Evolutionary conservation across 306 rosid genomes (phyloP), one percentile per base, ranked within the genome.

Genomic region (Psophocarpus tetragonolobus): DNA sequence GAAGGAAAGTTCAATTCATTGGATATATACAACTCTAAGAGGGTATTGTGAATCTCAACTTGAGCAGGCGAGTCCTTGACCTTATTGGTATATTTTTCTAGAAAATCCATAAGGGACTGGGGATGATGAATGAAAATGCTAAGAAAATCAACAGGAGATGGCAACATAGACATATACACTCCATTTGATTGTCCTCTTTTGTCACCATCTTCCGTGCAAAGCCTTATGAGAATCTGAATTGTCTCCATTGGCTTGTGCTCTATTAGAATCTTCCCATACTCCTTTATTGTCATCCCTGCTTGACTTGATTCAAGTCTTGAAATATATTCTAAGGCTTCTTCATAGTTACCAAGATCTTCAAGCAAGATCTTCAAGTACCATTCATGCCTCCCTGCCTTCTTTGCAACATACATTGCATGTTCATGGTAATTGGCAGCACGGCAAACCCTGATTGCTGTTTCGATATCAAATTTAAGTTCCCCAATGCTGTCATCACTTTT

Each of bases 321-420:
- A 79, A 95, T 89, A 80, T 95, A 95, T 58, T 51, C 89, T 90
- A 95, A 85, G 38, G 99, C 97, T 82, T 95, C 99, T 33, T 95
- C 99, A 86, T 91, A 95, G 41, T 91, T 85, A 69, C 97, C 97
- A 87, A 95, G 99, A 77, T 95, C 99, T 88, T 95, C 99, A 87
- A 95, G 99, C 82, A 95, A 87, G 77, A 95, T 95, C 87, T 95
- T 95, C 84, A 95, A 87, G 86, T 95, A 92, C 97, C 91, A 88
- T 80, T 95, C 97, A 63, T 95, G 99, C 86, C 90, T 89, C 83
- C 97, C 91, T 18, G 95, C 94, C 84, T 88, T 95, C 90, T 89
- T 95, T 82, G 99, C 97, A 51, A 95, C 99, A 91, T 91, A 92
- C 99, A 95, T 95, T 27, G 99, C 99, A 87, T 92, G 99, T 84